Evolutionary conservation across 148 eudicot species (phyloP).

Genomic region (Diospyros lotus): DNA sequence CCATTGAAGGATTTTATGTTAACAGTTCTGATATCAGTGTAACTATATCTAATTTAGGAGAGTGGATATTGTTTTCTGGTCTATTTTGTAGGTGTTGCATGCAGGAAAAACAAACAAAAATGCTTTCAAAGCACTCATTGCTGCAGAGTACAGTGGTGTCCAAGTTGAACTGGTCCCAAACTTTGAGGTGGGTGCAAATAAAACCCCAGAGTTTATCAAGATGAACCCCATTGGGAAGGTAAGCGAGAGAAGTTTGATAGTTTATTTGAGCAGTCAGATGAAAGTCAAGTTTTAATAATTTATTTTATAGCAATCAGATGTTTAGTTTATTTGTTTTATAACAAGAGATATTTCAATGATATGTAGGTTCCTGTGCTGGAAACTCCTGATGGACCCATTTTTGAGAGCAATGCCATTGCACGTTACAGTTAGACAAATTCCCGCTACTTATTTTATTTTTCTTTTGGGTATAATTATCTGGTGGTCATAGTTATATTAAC

Average conservation of each 20-base stretch:
- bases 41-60: background rate
- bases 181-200: slow-evolving; percentile 68
- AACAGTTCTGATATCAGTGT: too few relatives aligned
- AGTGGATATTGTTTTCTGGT: background rate
- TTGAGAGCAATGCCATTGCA: slow-evolving; percentile 77
- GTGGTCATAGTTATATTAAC: background rate
- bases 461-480: background rate
- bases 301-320: background rate
- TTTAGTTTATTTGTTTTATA: background rate
- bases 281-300: background rate
- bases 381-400: slow-evolving; percentile 68
- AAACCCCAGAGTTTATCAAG: slow-evolving; percentile 54
- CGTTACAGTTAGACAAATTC: slow-evolving; percentile 45
- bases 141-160: slow-evolving; percentile 60
- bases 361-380: slow-evolving; percentile 64
- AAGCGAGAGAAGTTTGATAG: background rate
- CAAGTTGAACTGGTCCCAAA: slow-evolving; percentile 37
- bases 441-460: background rate
- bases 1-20: background rate
- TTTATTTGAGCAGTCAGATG: too few relatives aligned
- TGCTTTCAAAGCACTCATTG: slow-evolving; percentile 54
- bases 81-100: slow-evolving; percentile 44
- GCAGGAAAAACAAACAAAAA: slow-evolving; percentile 46
- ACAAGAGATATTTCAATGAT: background rate
- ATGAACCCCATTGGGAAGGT: slow-evolving; percentile 82